These are phyloP conservation scores for Paraurostyla sp. DNA, from an alignment of 73 alveolate genomes.

Conservation along the genomic window DNA sequence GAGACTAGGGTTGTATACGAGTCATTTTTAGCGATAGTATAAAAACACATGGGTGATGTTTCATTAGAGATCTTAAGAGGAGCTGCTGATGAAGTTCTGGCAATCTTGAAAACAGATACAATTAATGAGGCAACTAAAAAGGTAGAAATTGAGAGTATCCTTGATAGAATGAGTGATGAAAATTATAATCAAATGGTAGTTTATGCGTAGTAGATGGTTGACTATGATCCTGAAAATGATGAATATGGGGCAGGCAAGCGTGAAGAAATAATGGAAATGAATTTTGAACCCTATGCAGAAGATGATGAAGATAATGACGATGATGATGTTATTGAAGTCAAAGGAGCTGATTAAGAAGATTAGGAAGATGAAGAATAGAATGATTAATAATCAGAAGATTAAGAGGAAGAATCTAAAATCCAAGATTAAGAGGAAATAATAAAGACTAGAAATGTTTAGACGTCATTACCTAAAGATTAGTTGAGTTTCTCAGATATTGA, in stretches of 20 bases:
- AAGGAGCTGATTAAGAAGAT: conserved; percentile 64
- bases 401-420: conserved; percentile 33
- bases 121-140: conserved; percentile 86
- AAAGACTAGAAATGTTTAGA: conserved; percentile 12
- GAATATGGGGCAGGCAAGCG: conserved; percentile 56
- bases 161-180: conserved; percentile 79
- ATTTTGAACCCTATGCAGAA: conserved; percentile 71
- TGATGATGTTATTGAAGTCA: conserved; percentile 71
- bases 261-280: conserved; percentile 73
- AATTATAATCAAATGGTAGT: conserved; percentile 78
- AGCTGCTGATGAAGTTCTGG: conserved; percentile 92
- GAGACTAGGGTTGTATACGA: conserved; percentile 92
- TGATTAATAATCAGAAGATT: conserved; percentile 20
- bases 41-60: conserved; percentile 87
- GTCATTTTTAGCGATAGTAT: conserved; percentile 79
- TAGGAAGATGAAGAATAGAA: conserved; percentile 61
- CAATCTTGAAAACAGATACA: conserved; percentile 84
- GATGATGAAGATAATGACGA: conserved; percentile 82
- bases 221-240: conserved; percentile 82
- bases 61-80: conserved; percentile 84
- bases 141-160: conserved; percentile 84
- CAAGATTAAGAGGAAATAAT: conserved; percentile 68
- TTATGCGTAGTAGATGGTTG: conserved; percentile 83
- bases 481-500: conserved; percentile 71
- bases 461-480: conserved; percentile 31